Evolutionary conservation across 345 rosid genomes (phyloP).

Genomic region (Melaleuca quinquenervia): DNA sequence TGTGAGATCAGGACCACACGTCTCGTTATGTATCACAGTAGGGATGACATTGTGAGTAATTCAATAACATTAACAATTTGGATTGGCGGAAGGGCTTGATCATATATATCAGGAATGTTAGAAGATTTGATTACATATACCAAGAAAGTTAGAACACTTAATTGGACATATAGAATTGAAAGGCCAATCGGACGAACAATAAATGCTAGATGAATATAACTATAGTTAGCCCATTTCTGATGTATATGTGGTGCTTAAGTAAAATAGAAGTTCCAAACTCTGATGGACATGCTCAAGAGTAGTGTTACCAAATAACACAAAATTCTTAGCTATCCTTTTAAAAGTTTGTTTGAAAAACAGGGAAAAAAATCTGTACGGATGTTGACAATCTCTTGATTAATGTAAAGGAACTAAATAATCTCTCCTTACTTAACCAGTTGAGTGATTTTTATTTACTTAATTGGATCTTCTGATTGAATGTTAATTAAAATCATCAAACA

Average conservation of each 20-base stretch:
- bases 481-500: not conserved
- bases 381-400: not conserved
- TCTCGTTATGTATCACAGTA: not conserved
- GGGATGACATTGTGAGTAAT: not conserved
- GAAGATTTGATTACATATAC: not conserved
- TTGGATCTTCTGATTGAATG: not conserved
- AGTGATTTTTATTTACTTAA: not conserved
- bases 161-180: not conserved
- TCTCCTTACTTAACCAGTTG: not conserved
- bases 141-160: not conserved
- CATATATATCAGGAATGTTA: not conserved
- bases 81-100: not conserved
- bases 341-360: not conserved
- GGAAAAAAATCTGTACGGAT: not conserved
- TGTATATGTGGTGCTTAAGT: not conserved
- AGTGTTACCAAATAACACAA: not conserved
- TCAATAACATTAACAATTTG: not conserved
- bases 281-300: not conserved
- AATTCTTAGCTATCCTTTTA: not conserved
- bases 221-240: not conserved
- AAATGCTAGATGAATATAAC: not conserved
- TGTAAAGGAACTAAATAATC: not conserved
- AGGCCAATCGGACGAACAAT: not conserved
- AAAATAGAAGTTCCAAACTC: not conserved
- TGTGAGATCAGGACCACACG: fast-evolving